Percentiles rank a stretch among this genome's conserved stretches.
Conservation (phyloP, 495 filamentous ascomycete genomes). For the Xylaria acuta region DNA sequence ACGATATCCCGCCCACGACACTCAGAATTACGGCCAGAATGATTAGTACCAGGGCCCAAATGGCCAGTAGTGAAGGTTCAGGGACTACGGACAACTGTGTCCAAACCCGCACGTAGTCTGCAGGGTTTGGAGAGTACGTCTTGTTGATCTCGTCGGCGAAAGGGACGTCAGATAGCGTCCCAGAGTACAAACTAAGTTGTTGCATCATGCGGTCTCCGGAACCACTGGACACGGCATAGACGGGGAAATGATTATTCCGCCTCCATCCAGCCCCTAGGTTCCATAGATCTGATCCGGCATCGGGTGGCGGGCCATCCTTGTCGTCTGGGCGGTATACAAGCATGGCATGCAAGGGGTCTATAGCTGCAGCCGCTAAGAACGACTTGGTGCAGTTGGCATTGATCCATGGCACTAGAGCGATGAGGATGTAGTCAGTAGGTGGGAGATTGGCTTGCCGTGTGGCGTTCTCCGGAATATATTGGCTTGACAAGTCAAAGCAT, state of each 20-base stretch:
- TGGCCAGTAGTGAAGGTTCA: slow-evolving; percentile 53
- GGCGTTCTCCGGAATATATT: slow-evolving; percentile 73
- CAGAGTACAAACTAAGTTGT: slow-evolving; percentile 76
- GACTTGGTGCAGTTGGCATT: slow-evolving; percentile 68
- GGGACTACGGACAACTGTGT: slow-evolving; percentile 52
- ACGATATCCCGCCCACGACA: slow-evolving; percentile 67
- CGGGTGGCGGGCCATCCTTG: slow-evolving; percentile 64
- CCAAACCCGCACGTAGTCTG: slow-evolving; percentile 61
- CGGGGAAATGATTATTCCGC: slow-evolving; percentile 67
- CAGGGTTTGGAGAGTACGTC: slow-evolving; percentile 69
- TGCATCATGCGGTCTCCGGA: slow-evolving; percentile 72
- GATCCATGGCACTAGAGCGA: slow-evolving; percentile 92
- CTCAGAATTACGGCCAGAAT: slow-evolving; percentile 75
- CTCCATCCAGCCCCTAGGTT: slow-evolving; percentile 74
- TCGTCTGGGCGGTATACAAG: slow-evolving; percentile 76
- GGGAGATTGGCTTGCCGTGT: slow-evolving; percentile 74
- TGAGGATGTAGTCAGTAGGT: slow-evolving; percentile 63
- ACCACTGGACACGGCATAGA: slow-evolving; percentile 80
- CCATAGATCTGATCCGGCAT: slow-evolving; percentile 66
- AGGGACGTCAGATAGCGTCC: slow-evolving; percentile 65
- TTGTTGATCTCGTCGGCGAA: slow-evolving; percentile 61
- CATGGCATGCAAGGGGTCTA: slow-evolving; percentile 66
- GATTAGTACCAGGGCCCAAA: slow-evolving; percentile 86
- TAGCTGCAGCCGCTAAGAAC: slow-evolving; percentile 68
- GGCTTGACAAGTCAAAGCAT: slow-evolving; percentile 64